Conservation (phyloP, 768 basidiomycete genomes). For the Macrolepiota dolichaula region DNA sequence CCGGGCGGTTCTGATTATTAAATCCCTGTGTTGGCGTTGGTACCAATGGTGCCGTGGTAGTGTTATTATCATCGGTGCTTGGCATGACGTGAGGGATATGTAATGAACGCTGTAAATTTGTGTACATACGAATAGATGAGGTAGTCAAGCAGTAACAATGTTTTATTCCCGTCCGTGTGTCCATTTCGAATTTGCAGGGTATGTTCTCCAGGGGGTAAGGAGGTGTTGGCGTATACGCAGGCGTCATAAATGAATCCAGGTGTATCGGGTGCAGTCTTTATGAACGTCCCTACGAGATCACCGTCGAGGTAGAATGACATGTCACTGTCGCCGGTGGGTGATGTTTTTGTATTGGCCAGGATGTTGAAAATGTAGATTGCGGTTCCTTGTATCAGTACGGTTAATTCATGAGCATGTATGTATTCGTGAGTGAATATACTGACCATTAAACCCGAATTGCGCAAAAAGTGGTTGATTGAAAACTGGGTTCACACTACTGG, state of each 20-base stretch:
- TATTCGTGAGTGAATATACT: neutral
- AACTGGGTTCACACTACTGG: neutral
- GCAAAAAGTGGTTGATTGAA: conserved; percentile 5
- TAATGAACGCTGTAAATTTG: neutral
- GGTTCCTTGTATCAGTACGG: neutral
- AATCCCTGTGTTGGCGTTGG: neutral
- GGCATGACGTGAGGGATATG: neutral
- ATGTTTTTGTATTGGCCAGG: conserved; percentile 21
- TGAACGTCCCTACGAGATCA: conserved; percentile 25
- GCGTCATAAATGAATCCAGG: conserved; percentile 29
- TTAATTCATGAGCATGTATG: neutral
- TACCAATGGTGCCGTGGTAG: neutral
- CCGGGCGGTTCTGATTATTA: neutral
- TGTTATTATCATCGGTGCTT: neutral
- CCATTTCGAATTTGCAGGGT: conserved; percentile 32
- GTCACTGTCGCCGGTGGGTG: conserved; percentile 27
- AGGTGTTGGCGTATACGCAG: conserved; percentile 28
- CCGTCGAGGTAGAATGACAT: conserved; percentile 37
- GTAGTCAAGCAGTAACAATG: conserved; percentile 33
- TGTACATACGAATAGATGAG: conserved; percentile 35
- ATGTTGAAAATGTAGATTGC: conserved; percentile 42
- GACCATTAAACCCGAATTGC: neutral
- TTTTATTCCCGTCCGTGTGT: conserved; percentile 20
- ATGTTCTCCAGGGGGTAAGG: conserved; percentile 26
- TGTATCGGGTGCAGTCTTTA: conserved; percentile 15